Evolutionary conservation across 805 yeast genomes (phyloP).

Genomic region (Metschnikowia colocasiae): DNA sequence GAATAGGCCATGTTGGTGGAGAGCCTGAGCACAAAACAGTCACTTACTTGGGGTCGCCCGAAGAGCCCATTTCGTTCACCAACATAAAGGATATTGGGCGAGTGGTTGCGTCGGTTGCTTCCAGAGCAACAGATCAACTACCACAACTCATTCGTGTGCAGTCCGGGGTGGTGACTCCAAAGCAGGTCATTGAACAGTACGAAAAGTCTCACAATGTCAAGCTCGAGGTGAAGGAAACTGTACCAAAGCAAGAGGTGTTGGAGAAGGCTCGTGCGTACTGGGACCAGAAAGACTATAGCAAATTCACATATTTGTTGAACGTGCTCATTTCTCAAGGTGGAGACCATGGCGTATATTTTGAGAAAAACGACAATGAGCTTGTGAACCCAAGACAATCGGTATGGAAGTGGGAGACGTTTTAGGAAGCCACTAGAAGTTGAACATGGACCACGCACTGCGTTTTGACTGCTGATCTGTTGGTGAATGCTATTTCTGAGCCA

Average conservation of each 20-base stretch:
- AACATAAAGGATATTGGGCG: conserved; percentile 41
- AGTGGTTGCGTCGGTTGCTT: conserved; percentile 37
- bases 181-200: conserved; percentile 36
- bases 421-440: not conserved
- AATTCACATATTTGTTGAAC: conserved; percentile 37
- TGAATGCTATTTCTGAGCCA: no score
- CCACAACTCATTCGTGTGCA: conserved; percentile 44
- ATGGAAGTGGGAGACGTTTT: conserved; percentile 42
- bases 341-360: conserved; percentile 35
- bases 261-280: conserved; percentile 28
- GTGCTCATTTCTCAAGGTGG: conserved; percentile 32
- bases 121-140: conserved; percentile 28
- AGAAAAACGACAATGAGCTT: conserved; percentile 36
- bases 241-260: conserved; percentile 24
- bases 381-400: conserved; percentile 43
- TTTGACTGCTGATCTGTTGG: no score
- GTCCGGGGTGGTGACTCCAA: conserved; percentile 38
- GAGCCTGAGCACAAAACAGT: conserved; percentile 30
- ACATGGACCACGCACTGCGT: no score
- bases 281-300: conserved; percentile 20
- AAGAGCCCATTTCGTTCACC: conserved; percentile 17
- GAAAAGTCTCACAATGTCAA: conserved; percentile 36
- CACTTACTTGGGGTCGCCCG: conserved; percentile 40
- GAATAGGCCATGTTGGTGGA: conserved; percentile 33
- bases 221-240: conserved; percentile 23